Evolutionary conservation across 2,329 filamentous ascomycete species (phyloP), one percentile per base, ranked within the genome.

Genomic region (Pseudogymnoascus verrucosus): DNA sequence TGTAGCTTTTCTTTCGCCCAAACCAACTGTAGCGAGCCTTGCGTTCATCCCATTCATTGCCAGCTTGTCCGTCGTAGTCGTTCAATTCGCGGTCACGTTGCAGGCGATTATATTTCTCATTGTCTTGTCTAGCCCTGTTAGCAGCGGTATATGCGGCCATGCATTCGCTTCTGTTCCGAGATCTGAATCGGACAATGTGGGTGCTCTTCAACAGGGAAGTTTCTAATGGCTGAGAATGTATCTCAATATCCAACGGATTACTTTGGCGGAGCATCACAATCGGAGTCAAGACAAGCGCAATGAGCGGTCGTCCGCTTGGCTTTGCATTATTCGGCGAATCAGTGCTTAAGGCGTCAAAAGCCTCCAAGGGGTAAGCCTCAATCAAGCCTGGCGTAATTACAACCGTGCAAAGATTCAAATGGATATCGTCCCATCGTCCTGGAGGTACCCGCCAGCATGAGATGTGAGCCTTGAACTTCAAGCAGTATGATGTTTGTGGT

Each of bases 201-300:
- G 88, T 83, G 72, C 77, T 83, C 65, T 81, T 83, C 64, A 96
- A 82, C 69, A 85, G 84, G 4, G 89, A 92, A 66, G 89, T 85
- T 36, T 81, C 74, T 5, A 89, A 89, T 26, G 93, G 89, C 1
- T 91, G 91, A 5, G 93, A 97, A 60, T 92, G 89, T 67, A 99
- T 91, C 68, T 96, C 95, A 62, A 99, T 90, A 74, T 99, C 95
- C 34, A 99, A 84, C 3, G 90, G 90, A 21, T 92, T 99, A 70
- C 93, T 95, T 71, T 93, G 89, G 67, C 93, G 86, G 66, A 98
- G 87, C 68, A 93, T 89, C 6, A 98, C 93, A 39, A 96, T 80
- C 0, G 95, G 95, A 0, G 93, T 98, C 44, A 99, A 84, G 71
- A 96, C 91, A 36, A 97, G 84, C 5, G 89, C 89, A 47, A 88